Evolutionary conservation across 78 protist species (phyloP).

Genomic region (Dictyostelium capitatum): DNA sequence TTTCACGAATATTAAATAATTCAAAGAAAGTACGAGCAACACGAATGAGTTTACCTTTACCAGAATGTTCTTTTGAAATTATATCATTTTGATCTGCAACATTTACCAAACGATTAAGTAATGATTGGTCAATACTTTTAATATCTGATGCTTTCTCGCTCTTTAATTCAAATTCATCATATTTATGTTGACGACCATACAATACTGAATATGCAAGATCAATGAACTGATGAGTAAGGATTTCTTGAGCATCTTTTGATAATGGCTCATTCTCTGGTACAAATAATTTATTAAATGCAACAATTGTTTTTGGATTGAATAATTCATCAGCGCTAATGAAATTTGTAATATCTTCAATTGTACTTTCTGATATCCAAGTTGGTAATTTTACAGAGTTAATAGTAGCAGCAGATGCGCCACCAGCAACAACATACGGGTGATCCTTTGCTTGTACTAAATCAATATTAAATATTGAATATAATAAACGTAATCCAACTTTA

Average conservation of each 20-base stretch:
- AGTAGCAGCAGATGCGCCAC: no score
- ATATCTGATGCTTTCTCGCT: not conserved
- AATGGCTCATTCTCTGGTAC: not conserved
- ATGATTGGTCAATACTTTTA: not conserved
- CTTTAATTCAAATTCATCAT: not conserved
- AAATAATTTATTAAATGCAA: constrained; percentile 5
- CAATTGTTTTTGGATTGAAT: not conserved
- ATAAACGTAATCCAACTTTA: not conserved
- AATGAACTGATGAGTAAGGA: not conserved
- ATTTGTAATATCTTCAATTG: not conserved
- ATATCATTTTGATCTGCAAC: not conserved
- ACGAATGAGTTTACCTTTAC: not conserved
- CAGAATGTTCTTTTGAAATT: not conserved
- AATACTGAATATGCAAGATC: not conserved
- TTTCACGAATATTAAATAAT: constrained; percentile 15
- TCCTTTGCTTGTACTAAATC: no score
- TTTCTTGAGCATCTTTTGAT: not conserved
- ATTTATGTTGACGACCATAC: not conserved
- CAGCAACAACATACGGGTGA: no score
- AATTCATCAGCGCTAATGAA: not conserved
- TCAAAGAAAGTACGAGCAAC: not conserved
- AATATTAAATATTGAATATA: not conserved
- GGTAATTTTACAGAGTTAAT: not conserved
- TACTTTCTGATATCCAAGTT: not conserved
- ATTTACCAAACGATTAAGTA: not conserved